Conservation (phyloP, 441 rosid genomes). For the Eutrema salsugineum region DNA sequence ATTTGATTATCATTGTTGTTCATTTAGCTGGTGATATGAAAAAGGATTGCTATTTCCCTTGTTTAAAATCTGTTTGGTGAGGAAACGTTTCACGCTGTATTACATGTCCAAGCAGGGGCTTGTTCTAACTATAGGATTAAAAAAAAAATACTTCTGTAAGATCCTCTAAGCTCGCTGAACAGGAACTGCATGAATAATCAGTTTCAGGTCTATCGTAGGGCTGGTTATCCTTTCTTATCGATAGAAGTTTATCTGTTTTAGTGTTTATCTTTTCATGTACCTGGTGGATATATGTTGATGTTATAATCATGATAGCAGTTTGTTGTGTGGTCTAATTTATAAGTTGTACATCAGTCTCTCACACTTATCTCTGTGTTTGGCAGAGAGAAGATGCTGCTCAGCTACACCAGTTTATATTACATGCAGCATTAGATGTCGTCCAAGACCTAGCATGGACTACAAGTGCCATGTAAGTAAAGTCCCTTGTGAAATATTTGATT, state of each 20-base stretch:
- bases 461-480: constrained; percentile 73
- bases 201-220: neutral
- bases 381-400: constrained; percentile 99
- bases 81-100: neutral
- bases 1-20: neutral
- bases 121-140: neutral
- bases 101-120: neutral
- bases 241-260: neutral
- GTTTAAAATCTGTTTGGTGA: neutral
- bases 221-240: neutral
- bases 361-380: constrained; percentile 6
- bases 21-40: neutral
- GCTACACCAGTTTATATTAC: constrained; percentile 86
- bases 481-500: neutral
- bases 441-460: constrained; percentile 98
- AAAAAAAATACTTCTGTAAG: neutral
- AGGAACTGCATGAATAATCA: neutral
- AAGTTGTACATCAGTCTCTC: neutral
- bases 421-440: constrained; percentile 93
- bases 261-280: neutral
- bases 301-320: neutral
- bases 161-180: neutral
- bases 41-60: neutral
- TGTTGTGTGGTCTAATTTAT: neutral
- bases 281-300: neutral